Percentiles rank a stretch among this genome's conserved stretches.
Conservation (phyloP, 2,329 filamentous ascomycete species). For the Ramularia endophylla region DNA sequence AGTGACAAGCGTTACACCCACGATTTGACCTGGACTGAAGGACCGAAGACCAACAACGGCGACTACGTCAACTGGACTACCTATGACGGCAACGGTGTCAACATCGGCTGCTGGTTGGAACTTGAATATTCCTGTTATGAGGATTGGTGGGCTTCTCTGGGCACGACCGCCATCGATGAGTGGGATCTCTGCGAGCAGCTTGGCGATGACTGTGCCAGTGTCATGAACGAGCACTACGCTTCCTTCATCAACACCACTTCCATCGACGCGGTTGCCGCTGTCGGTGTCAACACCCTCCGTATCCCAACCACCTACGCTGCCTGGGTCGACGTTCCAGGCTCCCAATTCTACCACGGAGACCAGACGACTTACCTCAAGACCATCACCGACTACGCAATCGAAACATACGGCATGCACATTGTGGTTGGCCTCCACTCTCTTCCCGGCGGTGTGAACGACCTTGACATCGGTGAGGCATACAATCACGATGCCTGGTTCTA, state of each 20-base stretch:
- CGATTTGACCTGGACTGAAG: too few species aligned
- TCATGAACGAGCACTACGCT: slow-evolving; percentile 12
- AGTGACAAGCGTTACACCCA: too few species aligned
- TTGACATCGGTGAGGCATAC: slow-evolving; percentile 23
- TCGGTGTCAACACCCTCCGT: slow-evolving; percentile 30
- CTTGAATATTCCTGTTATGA: slow-evolving; percentile 20
- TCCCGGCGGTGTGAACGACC: slow-evolving; percentile 30
- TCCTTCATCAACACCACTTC: slow-evolving; percentile 17
- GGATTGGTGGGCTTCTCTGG: slow-evolving; percentile 9
- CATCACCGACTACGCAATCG: slow-evolving; percentile 33
- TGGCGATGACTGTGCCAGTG: slow-evolving; percentile 16
- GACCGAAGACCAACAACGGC: too few species aligned
- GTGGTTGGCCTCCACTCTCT: slow-evolving; percentile 32
- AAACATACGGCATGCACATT: slow-evolving; percentile 33
- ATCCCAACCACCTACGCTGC: slow-evolving; percentile 35
- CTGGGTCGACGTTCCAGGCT: slow-evolving; percentile 33
- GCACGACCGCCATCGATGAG: slow-evolving; percentile 26
- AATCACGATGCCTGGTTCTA: slow-evolving; percentile 33
- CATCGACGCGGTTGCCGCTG: slow-evolving; percentile 31
- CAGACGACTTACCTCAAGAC: slow-evolving; percentile 28
- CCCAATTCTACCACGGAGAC: slow-evolving; percentile 30
- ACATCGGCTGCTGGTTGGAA: slow-evolving; percentile 14
- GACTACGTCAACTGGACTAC: slow-evolving; percentile 8
- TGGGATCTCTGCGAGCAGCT: slow-evolving; percentile 31
- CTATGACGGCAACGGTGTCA: slow-evolving; percentile 8